Base-by-base conservation (phyloP, 2,329 filamentous ascomycete genomes). In the Hawksworthiomyces lignivorus region DNA sequence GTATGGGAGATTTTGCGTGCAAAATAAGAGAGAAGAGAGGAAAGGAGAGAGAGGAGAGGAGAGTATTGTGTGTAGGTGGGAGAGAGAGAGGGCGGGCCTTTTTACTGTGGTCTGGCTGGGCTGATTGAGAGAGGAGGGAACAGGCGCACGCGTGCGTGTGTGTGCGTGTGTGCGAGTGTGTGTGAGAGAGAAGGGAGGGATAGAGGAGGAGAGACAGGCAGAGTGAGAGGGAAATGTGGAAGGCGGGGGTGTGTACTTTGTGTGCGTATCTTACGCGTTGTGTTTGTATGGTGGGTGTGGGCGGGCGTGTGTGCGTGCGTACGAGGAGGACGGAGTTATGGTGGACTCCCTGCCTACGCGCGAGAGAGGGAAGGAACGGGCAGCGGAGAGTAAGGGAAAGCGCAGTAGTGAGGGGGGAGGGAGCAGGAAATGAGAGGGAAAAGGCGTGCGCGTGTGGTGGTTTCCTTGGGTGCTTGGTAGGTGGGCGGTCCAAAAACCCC, bases 91-190 rank as follows among this genome's bases (percentile, higher is more conserved):
- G 66, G 66, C 67, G 68, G 41, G 41, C 71, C 72, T 77, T 79
- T 78, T 78, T 76, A 77, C 73, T 75, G 72, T 73, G 73, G 68
- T 55, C 62, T 28, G 70, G 70, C 69, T 77, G 73, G 70, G 70
- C 69, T 77, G 73, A 76, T 77, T 77, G 72, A 53, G 69, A 59
- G 63, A 58, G 59, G 52, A 33, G 36, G 9, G 36, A 29, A 31
- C 17, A 27, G 32, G 19, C 12, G 32, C 24, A 12, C 24, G 24
- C 12, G 18, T 22, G 18, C 19, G 32, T 12, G 18, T 6, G n/a
- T n/a, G 30, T n/a, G 39, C 34, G 43, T 28, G 46, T 29, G 36
- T 20, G 32, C 18, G 32, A 33, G 31, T 24, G n/a, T n/a, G n/a
- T n/a, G n/a, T n/a, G n/a, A n/a, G n/a, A n/a, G n/a, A n/a, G 28